Evolutionary conservation across 192 early-diverging fungal genomes (phyloP).

Genomic region (Coemansia javaensis): DNA sequence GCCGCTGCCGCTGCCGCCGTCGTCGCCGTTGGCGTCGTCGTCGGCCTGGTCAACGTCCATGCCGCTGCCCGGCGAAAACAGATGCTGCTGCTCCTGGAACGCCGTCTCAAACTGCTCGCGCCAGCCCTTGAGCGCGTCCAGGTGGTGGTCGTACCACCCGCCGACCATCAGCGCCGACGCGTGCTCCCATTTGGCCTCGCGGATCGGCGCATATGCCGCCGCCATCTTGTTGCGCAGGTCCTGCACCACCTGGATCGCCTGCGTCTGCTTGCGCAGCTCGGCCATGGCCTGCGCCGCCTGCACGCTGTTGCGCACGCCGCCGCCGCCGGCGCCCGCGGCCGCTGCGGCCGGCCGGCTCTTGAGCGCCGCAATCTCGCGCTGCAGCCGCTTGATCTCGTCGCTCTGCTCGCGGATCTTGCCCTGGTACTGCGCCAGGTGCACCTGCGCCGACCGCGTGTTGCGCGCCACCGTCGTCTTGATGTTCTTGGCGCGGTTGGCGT

Average conservation of each 20-base stretch:
- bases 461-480: conserved; percentile 65
- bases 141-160: conserved; percentile 35
- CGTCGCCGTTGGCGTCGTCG: not conserved
- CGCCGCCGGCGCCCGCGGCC: not conserved
- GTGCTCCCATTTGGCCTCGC: conserved; percentile 46
- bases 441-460: conserved; percentile 56
- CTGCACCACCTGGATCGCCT: conserved; percentile 43
- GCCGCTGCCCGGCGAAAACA: conserved; percentile 1
- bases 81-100: conserved; percentile 44
- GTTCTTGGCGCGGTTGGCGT: conserved; percentile 63
- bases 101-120: conserved; percentile 48
- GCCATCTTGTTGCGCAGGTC: conserved; percentile 47
- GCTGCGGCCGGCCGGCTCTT: not conserved
- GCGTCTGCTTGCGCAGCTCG: conserved; percentile 43
- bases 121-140: conserved; percentile 36
- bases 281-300: conserved; percentile 35
- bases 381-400: conserved; percentile 55
- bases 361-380: conserved; percentile 35
- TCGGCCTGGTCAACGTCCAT: conserved; percentile 13
- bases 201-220: conserved; percentile 38
- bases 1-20: too few species aligned
- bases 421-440: conserved; percentile 60
- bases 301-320: not conserved
- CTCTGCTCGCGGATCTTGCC: conserved; percentile 58
- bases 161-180: conserved; percentile 34